Conservation (phyloP, 2,329 filamentous ascomycete genomes). For the Graphilbum ipis-grandicollis region DNA sequence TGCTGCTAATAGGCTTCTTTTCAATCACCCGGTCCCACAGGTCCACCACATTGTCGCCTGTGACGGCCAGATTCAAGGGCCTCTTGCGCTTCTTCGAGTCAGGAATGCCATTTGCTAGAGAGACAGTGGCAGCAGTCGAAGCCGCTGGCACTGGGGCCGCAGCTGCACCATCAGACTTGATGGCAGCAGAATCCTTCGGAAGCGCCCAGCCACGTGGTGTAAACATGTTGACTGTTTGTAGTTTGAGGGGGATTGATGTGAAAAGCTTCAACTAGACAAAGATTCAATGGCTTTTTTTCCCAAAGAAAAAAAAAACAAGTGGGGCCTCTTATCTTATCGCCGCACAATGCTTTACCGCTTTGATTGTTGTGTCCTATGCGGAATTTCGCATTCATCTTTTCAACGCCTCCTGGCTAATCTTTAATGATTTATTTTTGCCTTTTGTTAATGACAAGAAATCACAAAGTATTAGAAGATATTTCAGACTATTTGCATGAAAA, state of each 20-base stretch:
- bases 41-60: constrained; percentile 52
- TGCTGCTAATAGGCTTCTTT: constrained; percentile 26
- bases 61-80: constrained; percentile 25
- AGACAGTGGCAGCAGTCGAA: constrained; percentile 16
- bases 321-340: background rate
- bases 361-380: too few relatives aligned
- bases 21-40: constrained; percentile 71
- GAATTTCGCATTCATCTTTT: too few relatives aligned
- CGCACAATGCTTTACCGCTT: background rate
- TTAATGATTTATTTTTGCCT: too few relatives aligned
- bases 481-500: too few relatives aligned
- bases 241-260: too few relatives aligned
- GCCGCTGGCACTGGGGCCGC: constrained; percentile 9
- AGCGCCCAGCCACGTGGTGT: background rate
- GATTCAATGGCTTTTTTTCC: too few relatives aligned
- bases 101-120: too few relatives aligned
- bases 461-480: too few relatives aligned
- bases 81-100: constrained; percentile 40
- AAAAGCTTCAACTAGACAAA: too few relatives aligned
- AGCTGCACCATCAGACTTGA: background rate
- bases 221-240: background rate
- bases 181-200: background rate
- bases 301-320: background rate
- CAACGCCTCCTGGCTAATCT: too few relatives aligned
- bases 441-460: too few relatives aligned